Evolutionary conservation across 176 grass and related monocot genomes (phyloP).

Genomic region (Oryza longistaminata): DNA sequence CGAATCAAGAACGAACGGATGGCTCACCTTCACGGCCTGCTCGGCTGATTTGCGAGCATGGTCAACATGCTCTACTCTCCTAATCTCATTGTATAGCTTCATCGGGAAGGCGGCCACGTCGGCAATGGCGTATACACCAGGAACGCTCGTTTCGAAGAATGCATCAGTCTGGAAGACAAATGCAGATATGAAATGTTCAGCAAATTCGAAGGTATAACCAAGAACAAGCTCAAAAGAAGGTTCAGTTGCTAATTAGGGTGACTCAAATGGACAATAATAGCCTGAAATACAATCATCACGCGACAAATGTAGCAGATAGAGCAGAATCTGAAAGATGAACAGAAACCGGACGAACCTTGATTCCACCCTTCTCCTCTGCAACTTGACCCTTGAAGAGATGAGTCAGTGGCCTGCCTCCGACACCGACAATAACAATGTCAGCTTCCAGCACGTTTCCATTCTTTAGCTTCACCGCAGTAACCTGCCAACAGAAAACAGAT

Average conservation of each 20-base stretch:
- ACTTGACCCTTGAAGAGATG: slow-evolving; percentile 82
- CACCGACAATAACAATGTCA: slow-evolving; percentile 89
- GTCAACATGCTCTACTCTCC: slow-evolving; percentile 94
- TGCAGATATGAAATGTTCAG: neutral
- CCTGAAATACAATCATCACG: neutral
- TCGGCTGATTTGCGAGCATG: slow-evolving; percentile 91
- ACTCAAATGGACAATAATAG: slow-evolving; percentile 3
- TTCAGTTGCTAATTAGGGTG: neutral
- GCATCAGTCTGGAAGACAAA: slow-evolving; percentile 59
- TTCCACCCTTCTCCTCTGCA: slow-evolving; percentile 86
- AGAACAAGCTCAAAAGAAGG: neutral
- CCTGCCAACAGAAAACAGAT: slow-evolving; percentile 49
- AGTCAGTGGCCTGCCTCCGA: slow-evolving; percentile 83
- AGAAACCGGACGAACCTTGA: slow-evolving; percentile 62
- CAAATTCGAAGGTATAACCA: neutral
- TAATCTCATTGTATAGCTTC: slow-evolving; percentile 73
- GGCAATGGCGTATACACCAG: slow-evolving; percentile 83
- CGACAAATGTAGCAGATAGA: neutral
- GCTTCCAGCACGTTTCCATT: slow-evolving; percentile 77
- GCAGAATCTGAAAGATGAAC: neutral
- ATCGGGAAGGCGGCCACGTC: slow-evolving; percentile 91
- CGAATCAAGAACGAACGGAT: neutral
- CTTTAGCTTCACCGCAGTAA: slow-evolving; percentile 79
- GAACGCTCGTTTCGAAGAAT: slow-evolving; percentile 81
- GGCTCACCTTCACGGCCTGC: slow-evolving; percentile 71